Base-by-base conservation (phyloP, 331 rosid genomes). In the Arachis monticola region DNA sequence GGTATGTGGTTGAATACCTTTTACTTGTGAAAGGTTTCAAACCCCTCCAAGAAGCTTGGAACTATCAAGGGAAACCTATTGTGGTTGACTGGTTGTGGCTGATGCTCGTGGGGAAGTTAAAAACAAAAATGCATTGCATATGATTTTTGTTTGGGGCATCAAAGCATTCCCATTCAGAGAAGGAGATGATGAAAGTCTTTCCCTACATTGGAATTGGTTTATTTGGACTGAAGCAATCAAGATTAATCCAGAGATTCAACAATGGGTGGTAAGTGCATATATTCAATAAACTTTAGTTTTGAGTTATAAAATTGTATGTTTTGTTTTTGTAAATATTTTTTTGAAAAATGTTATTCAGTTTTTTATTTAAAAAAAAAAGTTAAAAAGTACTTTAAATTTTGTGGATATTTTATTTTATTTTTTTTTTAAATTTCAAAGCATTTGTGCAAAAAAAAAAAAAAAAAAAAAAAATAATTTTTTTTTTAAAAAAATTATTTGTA, bases 71-170 rank as follows among this genome's bases (percentile, higher is more conserved):
- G 0, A 82, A 79, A 68, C 87, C 85, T 31, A 67, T 60, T 7
- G 51, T 84, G 22, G 83, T 80, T 45, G 72, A 17, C 22, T 17
- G 22, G 22, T 17, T 17, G 22, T 73, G 53, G 8, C 81, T 44
- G 77, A 68, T 60, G 56, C 83, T n/a, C 58, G 11, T 40, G 87
- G 87, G 1, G 35, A 58, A 12, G 64, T 77, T 0, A 69, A 72
- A 27, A 50, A 77, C 46, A 5, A 4, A 31, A 69, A 84, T 53
- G 87, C 85, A 59, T 35, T 41, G 17, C 51, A 46, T 9, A 0
- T 60, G 38, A 60, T 73, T 40, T 61, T 60, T 1, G 60, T 47
- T 0, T 73, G 67, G 77, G 10, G 41, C n/a, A 13, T 35, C 13
- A 2, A 8, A 30, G 74, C 63, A 5, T 69, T 69, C 38, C 74